A percentile compares a stretch with the other conserved stretches of the same genome.
phyloP scores from a whole-genome alignment of 495 filamentous ascomycete species.

The Daldinia loculata region DNA sequence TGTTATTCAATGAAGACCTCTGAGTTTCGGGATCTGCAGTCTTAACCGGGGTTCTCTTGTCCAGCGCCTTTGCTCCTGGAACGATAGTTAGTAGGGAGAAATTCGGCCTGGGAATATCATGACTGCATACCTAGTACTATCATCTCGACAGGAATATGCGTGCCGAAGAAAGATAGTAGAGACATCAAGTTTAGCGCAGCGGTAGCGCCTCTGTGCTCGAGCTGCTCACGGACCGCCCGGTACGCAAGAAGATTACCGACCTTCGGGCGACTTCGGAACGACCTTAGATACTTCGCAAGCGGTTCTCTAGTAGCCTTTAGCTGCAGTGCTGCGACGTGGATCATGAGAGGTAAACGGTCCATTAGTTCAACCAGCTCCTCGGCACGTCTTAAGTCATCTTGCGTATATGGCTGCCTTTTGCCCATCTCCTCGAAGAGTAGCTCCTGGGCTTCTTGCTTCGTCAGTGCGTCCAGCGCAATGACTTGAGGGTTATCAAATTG shows the following conservation, averaged over 20 bases:
- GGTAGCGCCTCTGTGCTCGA: conserved; percentile 64
- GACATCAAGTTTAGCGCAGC: conserved; percentile 77
- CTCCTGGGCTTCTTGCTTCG: conserved; percentile 56
- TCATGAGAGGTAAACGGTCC: conserved; percentile 77
- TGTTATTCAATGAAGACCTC: conserved; percentile 66
- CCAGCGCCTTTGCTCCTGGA: conserved; percentile 61
- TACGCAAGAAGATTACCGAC: conserved; percentile 73
- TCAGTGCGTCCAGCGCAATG: conserved; percentile 67
- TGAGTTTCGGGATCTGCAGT: conserved; percentile 58
- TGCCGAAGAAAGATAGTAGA: conserved; percentile 77
- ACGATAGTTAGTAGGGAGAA: conserved; percentile 8
- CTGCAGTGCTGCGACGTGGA: conserved; percentile 79
- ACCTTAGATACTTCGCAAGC: conserved; percentile 72
- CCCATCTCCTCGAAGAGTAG: conserved; percentile 61
- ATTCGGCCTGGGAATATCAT: background rate
- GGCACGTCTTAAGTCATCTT: conserved; percentile 67
- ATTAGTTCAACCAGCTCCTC: conserved; percentile 73
- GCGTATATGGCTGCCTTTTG: conserved; percentile 65
- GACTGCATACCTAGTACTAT: conserved; percentile 64
- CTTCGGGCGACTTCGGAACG: conserved; percentile 72
- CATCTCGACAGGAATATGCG: conserved; percentile 80
- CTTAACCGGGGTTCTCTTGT: conserved; percentile 64
- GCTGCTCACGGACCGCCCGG: conserved; percentile 73
- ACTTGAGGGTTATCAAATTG: conserved; percentile 78
- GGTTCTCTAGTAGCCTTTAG: conserved; percentile 76